Evolutionary conservation across 2,329 filamentous ascomycete genomes (phyloP), one percentile per base, ranked within the genome.

Genomic region (Sordariomycetes sp.): DNA sequence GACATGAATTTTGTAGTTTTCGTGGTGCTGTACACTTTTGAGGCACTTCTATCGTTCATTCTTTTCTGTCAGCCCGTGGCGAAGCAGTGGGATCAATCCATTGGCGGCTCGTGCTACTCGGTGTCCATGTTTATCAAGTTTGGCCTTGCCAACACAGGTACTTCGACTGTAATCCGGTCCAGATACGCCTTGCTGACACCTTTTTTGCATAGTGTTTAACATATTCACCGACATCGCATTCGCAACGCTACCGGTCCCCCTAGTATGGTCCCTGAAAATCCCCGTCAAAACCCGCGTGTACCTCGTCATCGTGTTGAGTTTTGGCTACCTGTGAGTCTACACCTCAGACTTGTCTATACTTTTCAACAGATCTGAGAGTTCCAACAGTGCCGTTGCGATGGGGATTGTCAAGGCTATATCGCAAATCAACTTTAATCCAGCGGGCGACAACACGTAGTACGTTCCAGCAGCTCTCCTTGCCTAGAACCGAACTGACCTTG

Each of bases 201-300:
- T n/a, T n/a, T n/a, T n/a, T n/a, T 31, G 11, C 15, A 15, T 21
- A 18, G 55, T 45, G 4, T 53, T 61, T 46, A 63, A 64, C 36
- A 63, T 64, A 25, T 50, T 55, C 8, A 64, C 61, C n/a, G 61
- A 66, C 33, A 47, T 63, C 7, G 46, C 55, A n/a, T 61, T 65
- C 24, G 61, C 60, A 1, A 53, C 58, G 2, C 46, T 65, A 14
- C 62, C 63, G 2, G 46, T 64, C 1, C 55, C 58, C 3, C 53
- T 66, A 36, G 59, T 66, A 33, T 59, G 57, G 53, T 44, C 46
- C 6, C 43, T 64, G n/a, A 54, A 64, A 35, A 52, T 61, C 45
- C 58, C 57, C 41, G 43, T 44, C 15, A 50, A 51, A 10, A 53
- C 53, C 2, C 50, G 55, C 15, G 17, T 64, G 1, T 63, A 63